A percentile compares a stretch with the other conserved stretches of the same genome.
These are phyloP conservation scores for Hordeum pubiflorum DNA, from an alignment of 202 grass and related monocot genomes.

Conservation along the genomic window DNA sequence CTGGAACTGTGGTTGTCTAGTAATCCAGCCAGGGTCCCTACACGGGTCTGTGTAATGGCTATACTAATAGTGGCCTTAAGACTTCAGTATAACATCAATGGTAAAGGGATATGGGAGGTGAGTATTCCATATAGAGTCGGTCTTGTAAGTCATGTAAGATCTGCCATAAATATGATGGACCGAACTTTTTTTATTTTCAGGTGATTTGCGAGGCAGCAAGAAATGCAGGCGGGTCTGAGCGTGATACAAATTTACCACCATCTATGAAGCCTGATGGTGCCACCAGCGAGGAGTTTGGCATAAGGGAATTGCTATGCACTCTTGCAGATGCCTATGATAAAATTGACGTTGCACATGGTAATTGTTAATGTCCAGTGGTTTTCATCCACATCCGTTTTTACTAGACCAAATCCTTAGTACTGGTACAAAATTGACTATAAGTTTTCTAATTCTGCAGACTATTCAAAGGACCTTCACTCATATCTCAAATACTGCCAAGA, in stretches of 20 bases:
- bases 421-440: background rate
- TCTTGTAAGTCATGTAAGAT: background rate
- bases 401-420: background rate
- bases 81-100: conserved; percentile 57
- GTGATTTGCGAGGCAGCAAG: conserved; percentile 19
- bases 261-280: background rate
- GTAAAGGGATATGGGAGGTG: conserved; percentile 77
- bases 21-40: conserved; percentile 53
- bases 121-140: background rate
- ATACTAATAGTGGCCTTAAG: conserved; percentile 67
- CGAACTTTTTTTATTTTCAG: conserved; percentile 17
- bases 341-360: conserved; percentile 57
- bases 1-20: conserved; percentile 64
- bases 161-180: background rate
- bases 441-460: conserved; percentile 43
- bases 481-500: conserved; percentile 81
- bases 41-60: conserved; percentile 68
- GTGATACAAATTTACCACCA: background rate
- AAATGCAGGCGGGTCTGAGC: conserved; percentile 12
- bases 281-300: conserved; percentile 1
- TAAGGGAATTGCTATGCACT: conserved; percentile 53
- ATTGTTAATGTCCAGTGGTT: conserved; percentile 18
- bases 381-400: background rate
- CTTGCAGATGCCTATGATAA: conserved; percentile 52
- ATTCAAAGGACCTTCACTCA: conserved; percentile 47